Percentiles rank a stretch among this genome's conserved stretches.
phyloP scores from a whole-genome alignment of 768 basidiomycete genomes.

The Suillus tomentosus region DNA sequence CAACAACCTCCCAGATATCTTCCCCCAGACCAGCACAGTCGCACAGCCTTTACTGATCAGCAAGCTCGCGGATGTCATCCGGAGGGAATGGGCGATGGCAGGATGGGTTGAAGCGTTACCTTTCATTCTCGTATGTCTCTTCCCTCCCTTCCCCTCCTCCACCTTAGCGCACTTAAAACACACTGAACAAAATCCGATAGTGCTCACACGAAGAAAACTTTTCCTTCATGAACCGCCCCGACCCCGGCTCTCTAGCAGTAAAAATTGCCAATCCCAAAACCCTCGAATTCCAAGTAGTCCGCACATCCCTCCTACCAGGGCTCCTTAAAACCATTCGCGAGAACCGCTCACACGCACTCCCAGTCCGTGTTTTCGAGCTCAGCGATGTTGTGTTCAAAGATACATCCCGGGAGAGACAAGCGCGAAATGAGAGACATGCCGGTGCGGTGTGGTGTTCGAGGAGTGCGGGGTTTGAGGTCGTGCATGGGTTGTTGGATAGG shows the following conservation, averaged over 20 bases:
- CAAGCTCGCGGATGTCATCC: constrained; percentile 85
- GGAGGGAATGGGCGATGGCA: constrained; percentile 89
- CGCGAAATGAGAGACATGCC: constrained; percentile 85
- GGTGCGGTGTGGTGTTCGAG: constrained; percentile 96
- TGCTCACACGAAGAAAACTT: constrained; percentile 99
- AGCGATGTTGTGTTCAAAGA: constrained; percentile 95
- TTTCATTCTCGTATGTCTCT: constrained; percentile 76
- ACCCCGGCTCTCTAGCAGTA: constrained; percentile 80
- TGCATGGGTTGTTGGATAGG: constrained; percentile 92
- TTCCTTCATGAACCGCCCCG: constrained; percentile 83
- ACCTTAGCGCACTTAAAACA: background rate
- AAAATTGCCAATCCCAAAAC: constrained; percentile 98
- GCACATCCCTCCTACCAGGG: constrained; percentile 93
- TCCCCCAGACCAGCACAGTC: constrained; percentile 93
- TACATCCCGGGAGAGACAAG: constrained; percentile 69
- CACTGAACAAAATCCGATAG: constrained; percentile 41
- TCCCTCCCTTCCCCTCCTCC: background rate
- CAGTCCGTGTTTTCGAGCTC: constrained; percentile 91
- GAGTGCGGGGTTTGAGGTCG: constrained; percentile 94
- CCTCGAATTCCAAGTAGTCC: constrained; percentile 96
- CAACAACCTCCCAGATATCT: constrained; percentile 90
- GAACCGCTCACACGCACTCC: constrained; percentile 91
- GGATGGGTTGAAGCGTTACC: constrained; percentile 97
- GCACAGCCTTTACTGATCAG: constrained; percentile 90
- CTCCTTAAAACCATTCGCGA: constrained; percentile 96